These are phyloP conservation scores for Curvularia eragrostidis DNA, from an alignment of 2,329 filamentous ascomycete species.

Conservation along the genomic window DNA sequence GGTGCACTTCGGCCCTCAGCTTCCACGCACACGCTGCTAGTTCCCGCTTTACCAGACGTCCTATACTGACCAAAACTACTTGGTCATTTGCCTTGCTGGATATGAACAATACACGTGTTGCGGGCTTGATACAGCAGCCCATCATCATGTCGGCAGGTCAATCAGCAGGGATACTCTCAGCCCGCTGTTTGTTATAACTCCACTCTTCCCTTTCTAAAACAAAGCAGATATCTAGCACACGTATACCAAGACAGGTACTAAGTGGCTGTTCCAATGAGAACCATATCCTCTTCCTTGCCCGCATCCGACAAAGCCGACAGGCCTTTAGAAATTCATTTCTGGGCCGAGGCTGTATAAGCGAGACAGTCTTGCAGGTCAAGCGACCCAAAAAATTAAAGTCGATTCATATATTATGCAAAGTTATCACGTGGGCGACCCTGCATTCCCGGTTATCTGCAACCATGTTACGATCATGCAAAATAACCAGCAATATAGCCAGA, in stretches of 20 bases:
- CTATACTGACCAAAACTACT: not conserved
- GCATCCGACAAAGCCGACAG: conserved; percentile 2
- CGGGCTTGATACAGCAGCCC: not conserved
- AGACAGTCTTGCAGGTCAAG: conserved; percentile 22
- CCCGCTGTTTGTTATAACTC: not conserved
- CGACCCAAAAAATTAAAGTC: conserved; percentile 17
- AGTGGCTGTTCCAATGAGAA: conserved; percentile 2
- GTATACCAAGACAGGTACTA: conserved; percentile 2
- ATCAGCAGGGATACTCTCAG: not conserved
- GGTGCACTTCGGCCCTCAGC: not conserved
- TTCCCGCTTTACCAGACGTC: not conserved
- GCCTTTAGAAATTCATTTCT: conserved; percentile 26
- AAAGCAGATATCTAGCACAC: conserved; percentile 5
- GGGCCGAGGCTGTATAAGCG: conserved; percentile 19
- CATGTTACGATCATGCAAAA: conserved; percentile 38
- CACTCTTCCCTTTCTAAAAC: conserved; percentile 2
- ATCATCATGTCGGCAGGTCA: not conserved
- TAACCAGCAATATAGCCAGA: conserved; percentile 45
- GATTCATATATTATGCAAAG: conserved; percentile 30
- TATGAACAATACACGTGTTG: not conserved
- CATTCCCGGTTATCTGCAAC: conserved; percentile 36
- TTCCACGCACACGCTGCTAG: not conserved
- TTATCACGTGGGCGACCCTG: conserved; percentile 28
- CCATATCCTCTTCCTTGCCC: not conserved
- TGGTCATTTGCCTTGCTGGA: not conserved